A percentile compares a stretch with the other conserved stretches of the same genome.
Conservation (phyloP, 176 grass and related monocot genomes). For the Musa troglodytarum region DNA sequence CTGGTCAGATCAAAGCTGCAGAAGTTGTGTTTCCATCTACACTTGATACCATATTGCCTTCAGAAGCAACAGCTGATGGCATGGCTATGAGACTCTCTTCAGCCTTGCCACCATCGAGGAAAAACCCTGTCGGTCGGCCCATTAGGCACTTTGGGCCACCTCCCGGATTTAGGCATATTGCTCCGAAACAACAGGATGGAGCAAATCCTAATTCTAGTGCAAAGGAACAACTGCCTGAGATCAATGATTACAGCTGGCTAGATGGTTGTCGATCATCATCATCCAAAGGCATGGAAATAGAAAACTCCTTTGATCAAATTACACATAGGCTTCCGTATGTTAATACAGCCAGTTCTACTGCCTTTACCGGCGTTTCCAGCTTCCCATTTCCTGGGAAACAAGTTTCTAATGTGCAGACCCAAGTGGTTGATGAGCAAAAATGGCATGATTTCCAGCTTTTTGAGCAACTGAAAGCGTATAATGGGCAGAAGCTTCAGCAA, state of each 20-base stretch:
- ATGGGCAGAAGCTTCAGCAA: constrained; percentile 34
- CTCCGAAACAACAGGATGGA: constrained; percentile 49
- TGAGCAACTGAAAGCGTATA: constrained; percentile 49
- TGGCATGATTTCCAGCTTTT: constrained; percentile 90
- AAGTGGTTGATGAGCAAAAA: constrained; percentile 29
- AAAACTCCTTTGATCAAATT: constrained; percentile 26
- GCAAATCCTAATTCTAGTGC: constrained; percentile 16
- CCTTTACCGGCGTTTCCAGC: constrained; percentile 31
- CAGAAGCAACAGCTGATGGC: constrained; percentile 32
- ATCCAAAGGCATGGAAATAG: constrained; percentile 10
- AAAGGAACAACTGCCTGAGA: constrained; percentile 33
- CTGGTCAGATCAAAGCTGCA: constrained; percentile 32
- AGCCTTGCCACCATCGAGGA: constrained; percentile 34
- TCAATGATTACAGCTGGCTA: constrained; percentile 69
- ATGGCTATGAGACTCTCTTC: constrained; percentile 29
- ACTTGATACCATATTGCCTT: constrained; percentile 39
- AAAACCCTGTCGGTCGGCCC: constrained; percentile 75
- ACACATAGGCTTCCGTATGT: constrained; percentile 29
- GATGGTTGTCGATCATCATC: constrained; percentile 39
- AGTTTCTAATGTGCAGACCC: constrained; percentile 24
- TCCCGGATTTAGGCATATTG: constrained; percentile 60
- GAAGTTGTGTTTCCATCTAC: constrained; percentile 35
- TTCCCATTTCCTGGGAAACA: constrained; percentile 54
- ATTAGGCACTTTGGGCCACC: constrained; percentile 64
- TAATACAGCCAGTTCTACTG: constrained; percentile 25